Conservation (phyloP, 345 rosid genomes). For the Eutrema yunnanense region DNA sequence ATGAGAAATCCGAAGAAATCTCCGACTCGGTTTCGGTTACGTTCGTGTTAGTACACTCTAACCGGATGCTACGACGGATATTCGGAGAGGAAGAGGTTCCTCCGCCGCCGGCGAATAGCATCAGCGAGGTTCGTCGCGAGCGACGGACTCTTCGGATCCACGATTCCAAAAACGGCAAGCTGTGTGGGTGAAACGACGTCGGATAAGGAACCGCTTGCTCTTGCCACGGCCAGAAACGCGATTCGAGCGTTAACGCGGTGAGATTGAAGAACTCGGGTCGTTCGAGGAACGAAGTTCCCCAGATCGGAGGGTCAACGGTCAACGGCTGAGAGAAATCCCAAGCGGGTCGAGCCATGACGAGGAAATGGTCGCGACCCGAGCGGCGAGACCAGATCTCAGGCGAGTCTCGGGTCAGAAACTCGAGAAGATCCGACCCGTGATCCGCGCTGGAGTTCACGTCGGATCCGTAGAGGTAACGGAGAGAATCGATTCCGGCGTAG, state of each 20-base stretch:
- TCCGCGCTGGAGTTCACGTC: constrained; percentile 59
- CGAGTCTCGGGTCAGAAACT: constrained; percentile 36
- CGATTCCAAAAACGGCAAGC: constrained; percentile 44
- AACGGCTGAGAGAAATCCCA: constrained; percentile 90
- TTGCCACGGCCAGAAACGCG: constrained; percentile 85
- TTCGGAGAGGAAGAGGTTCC: constrained; percentile 56
- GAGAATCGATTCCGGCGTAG: constrained; percentile 70
- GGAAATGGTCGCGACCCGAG: constrained; percentile 72
- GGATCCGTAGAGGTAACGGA: constrained; percentile 72
- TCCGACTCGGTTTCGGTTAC: background rate
- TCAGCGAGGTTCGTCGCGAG: constrained; percentile 47
- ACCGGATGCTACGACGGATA: constrained; percentile 74
- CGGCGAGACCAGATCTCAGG: constrained; percentile 54
- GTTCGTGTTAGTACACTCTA: constrained; percentile 50
- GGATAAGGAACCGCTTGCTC: constrained; percentile 90
- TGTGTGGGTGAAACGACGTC: constrained; percentile 86
- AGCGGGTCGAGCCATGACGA: constrained; percentile 87
- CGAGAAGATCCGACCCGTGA: constrained; percentile 67
- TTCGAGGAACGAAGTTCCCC: constrained; percentile 94
- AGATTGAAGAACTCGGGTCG: constrained; percentile 70
- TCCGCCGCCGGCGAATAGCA: constrained; percentile 91
- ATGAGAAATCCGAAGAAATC: background rate
- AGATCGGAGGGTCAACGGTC: constrained; percentile 62
- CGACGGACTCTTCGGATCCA: constrained; percentile 63
- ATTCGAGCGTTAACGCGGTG: constrained; percentile 63